Percentiles rank a stretch among this genome's conserved stretches.
phyloP scores from a whole-genome alignment of 2,329 filamentous ascomycete species.

The Blastomyces gilchristii region DNA sequence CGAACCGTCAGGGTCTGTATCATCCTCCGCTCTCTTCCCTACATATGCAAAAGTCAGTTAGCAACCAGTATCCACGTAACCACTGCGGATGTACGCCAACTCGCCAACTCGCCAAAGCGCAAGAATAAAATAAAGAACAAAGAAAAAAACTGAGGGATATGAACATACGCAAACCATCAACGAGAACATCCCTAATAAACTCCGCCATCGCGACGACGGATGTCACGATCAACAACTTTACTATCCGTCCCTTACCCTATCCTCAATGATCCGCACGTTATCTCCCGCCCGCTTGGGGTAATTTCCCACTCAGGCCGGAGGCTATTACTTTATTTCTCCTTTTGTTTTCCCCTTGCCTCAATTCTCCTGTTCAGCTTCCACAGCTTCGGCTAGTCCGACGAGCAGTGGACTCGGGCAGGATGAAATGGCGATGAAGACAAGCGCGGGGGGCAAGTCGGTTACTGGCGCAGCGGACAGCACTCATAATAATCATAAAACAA shows the following conservation, averaged over 20 bases:
- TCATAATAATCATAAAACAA: slow-evolving; percentile 26
- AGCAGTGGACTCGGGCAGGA: slow-evolving; percentile 16
- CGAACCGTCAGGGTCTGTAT: slow-evolving; percentile 17
- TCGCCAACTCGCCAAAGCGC: neutral
- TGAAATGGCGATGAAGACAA: slow-evolving; percentile 20
- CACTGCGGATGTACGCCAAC: neutral
- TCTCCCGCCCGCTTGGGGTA: too few relatives aligned
- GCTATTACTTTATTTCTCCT: neutral
- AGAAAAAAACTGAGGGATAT: too few relatives aligned
- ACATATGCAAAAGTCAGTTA: neutral
- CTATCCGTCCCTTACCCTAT: neutral
- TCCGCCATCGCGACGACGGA: slow-evolving; percentile 25
- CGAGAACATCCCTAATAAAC: slow-evolving; percentile 27
- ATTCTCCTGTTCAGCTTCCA: neutral
- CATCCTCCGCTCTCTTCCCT: slow-evolving; percentile 16
- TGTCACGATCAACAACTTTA: neutral
- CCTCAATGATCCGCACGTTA: neutral
- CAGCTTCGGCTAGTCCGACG: neutral
- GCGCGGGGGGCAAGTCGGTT: slow-evolving; percentile 27
- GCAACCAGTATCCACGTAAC: neutral
- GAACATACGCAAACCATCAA: slow-evolving; percentile 30
- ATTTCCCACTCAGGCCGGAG: neutral
- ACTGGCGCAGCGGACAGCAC: slow-evolving; percentile 21
- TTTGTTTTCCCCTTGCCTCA: neutral
- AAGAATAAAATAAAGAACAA: neutral